Base-by-base conservation (phyloP, 1,139 yeast genomes). In the Hansenula lynferdii region DNA sequence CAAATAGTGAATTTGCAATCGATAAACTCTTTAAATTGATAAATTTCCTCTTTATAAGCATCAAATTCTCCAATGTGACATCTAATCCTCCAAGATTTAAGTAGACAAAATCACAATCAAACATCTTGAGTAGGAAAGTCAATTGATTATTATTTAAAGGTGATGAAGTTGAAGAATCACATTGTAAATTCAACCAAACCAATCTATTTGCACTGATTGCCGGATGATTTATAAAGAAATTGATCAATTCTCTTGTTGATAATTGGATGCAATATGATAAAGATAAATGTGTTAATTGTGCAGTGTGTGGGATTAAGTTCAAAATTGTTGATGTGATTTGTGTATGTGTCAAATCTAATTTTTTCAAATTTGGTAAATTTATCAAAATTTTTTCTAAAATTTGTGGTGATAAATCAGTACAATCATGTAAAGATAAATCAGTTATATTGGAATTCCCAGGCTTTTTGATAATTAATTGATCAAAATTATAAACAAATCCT, bases 341-440 rank as follows among this genome's bases (percentile, higher is more conserved):
- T 0, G 97, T 89, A 54, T 87, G 96, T 19, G 86, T 80, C 39
- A 89, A 68, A 57, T 89, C 97, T 27, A 89, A 67, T 45, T 89
- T 73, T 43, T 77, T 75, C 36, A 89, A 61, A 47, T 73, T 72
- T 15, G 75, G 71, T 31, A 85, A 65, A 41, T 69, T 69, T 6
- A 81, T 78, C 30, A 90, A 64, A 4, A 86, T 58, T 44, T 71
- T 74, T 33, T 67, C 70, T 44, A 85, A 75, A 0, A 72, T 71
- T 14, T 68, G 69, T 3, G 76, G 60, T 3, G 87, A 72, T 34
- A 90, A 66, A 45, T 85, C 87, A 4, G 95, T 80, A 58, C 97
- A 89, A 53, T 87, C 96, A 61, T 89, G 96, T 54, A 89, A 77
- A 0, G 95, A 85, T 12, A 89, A 57, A 46, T 85, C 80, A 8